Conservation (phyloP, 305 asterid genomes). For the Fraxinus paxiana region DNA sequence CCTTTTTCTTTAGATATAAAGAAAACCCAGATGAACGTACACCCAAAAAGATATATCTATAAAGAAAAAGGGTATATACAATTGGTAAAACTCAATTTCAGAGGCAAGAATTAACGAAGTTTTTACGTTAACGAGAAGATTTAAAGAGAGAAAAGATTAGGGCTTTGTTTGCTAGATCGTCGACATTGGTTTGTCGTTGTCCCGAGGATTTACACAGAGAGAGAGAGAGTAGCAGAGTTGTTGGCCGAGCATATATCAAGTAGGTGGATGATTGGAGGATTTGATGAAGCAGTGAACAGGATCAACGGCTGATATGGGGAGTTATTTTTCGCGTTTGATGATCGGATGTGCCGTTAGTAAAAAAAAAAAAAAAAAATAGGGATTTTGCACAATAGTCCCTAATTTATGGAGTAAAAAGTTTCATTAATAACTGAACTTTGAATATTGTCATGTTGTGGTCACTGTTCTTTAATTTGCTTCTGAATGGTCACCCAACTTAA, state of each 20-base stretch:
- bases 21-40: background rate
- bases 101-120: background rate
- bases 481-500: too few relatives aligned
- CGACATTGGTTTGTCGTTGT: conserved; percentile 23
- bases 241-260: conserved; percentile 14
- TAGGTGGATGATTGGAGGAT: conserved; percentile 20
- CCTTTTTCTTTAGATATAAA: background rate
- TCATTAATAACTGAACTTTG: too few relatives aligned
- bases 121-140: background rate
- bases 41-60: background rate
- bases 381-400: background rate
- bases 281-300: conserved; percentile 10
- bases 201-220: conserved; percentile 10
- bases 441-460: too few relatives aligned
- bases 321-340: background rate
- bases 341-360: background rate
- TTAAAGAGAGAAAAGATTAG: background rate
- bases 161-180: conserved; percentile 21
- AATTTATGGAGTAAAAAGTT: background rate
- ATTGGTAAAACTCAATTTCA: background rate
- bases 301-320: conserved; percentile 28
- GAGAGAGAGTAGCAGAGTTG: background rate
- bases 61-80: background rate
- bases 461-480: too few relatives aligned
- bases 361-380: background rate